A percentile compares a stretch with the other conserved stretches of the same genome.
These are phyloP conservation scores for Myriosclerotinia duriaeana DNA, from an alignment of 2,329 filamentous ascomycete genomes.

Conservation along the genomic window DNA sequence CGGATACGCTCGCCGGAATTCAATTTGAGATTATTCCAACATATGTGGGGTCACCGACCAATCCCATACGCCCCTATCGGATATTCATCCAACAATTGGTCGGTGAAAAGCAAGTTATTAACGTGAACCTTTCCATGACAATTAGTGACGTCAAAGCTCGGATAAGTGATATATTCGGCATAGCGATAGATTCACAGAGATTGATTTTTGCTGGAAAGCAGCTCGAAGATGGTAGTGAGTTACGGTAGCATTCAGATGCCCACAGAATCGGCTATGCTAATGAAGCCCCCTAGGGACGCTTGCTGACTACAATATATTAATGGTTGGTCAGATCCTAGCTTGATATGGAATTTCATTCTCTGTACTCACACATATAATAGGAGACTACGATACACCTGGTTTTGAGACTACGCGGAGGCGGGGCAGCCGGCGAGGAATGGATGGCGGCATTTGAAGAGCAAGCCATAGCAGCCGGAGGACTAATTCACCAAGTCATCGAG, in stretches of 20 bases:
- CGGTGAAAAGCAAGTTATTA: conserved; percentile 98
- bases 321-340: not conserved
- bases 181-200: conserved; percentile 92
- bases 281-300: not conserved
- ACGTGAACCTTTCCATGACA: conserved; percentile 94
- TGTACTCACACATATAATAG: not conserved
- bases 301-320: not conserved
- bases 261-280: not conserved
- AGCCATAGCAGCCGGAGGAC: conserved; percentile 43
- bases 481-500: conserved; percentile 45
- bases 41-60: not conserved
- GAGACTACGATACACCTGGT: not conserved
- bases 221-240: conserved; percentile 73
- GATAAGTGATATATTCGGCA: conserved; percentile 98
- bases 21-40: conserved; percentile 44
- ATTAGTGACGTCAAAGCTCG: conserved; percentile 99
- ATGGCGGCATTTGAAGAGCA: not conserved
- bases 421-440: too few species aligned
- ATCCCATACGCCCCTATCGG: conserved; percentile 37
- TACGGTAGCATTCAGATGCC: not conserved
- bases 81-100: conserved; percentile 96
- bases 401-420: not conserved
- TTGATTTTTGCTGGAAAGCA: conserved; percentile 97
- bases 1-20: conserved; percentile 43
- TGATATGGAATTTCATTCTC: not conserved